These are phyloP conservation scores for Fraxinus velutina DNA, from an alignment of 305 asterid species.

Conservation along the genomic window DNA sequence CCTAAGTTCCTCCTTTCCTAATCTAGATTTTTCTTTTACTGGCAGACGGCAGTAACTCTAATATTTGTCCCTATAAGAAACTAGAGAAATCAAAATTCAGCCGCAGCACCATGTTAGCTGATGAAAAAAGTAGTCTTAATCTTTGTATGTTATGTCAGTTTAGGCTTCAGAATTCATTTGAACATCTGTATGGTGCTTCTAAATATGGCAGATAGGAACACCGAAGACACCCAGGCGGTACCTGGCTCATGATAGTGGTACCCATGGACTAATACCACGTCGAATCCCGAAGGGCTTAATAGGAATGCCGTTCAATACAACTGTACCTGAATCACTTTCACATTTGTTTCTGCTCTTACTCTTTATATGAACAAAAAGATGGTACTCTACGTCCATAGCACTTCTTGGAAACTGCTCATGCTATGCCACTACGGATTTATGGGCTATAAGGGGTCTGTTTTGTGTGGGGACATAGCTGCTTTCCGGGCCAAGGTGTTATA, in stretches of 20 bases:
- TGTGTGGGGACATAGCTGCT: conserved; percentile 96
- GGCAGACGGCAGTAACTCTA: background rate
- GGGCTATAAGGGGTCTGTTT: conserved; percentile 81
- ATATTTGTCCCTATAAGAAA: background rate
- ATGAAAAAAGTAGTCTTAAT: background rate
- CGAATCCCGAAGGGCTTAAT: conserved; percentile 73
- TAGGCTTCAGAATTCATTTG: background rate
- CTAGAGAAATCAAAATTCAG: background rate
- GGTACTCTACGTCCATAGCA: background rate
- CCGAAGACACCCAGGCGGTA: conserved; percentile 92
- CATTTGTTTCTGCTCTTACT: background rate
- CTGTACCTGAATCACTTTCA: conserved; percentile 42
- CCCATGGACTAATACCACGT: conserved; percentile 95
- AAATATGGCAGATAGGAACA: conserved; percentile 79
- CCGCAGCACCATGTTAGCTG: conserved; percentile 5
- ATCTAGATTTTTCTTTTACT: background rate
- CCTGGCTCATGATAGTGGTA: conserved; percentile 95
- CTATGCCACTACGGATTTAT: conserved; percentile 26
- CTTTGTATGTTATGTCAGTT: conserved; percentile 2
- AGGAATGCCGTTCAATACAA: conserved; percentile 95
- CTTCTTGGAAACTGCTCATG: conserved; percentile 2
- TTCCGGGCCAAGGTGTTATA: conserved; percentile 97
- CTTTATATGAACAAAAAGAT: background rate
- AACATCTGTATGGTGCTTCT: conserved; percentile 9
- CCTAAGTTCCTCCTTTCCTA: conserved; percentile 4